Evolutionary conservation across 1,284 basidiomycete species (phyloP).

Genomic region (Marasmius fiardii): DNA sequence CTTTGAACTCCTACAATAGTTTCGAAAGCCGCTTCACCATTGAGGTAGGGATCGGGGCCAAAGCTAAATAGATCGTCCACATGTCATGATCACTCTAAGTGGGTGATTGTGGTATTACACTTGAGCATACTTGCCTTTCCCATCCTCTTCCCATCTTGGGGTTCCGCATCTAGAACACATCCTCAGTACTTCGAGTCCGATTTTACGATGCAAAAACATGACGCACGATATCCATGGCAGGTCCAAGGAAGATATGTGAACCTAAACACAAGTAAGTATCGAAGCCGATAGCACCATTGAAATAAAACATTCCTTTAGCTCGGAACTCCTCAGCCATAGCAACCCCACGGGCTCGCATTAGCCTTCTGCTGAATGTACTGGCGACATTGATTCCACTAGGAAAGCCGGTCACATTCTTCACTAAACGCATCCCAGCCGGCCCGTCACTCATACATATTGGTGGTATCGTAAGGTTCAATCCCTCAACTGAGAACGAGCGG

Average conservation of each 20-base stretch:
- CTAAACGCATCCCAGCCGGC: constrained; percentile 47
- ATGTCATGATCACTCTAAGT: no score
- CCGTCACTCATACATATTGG: constrained; percentile 54
- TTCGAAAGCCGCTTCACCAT: constrained; percentile 60
- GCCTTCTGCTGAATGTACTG: constrained; percentile 50
- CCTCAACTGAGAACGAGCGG: constrained; percentile 23
- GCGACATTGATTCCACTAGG: constrained; percentile 54
- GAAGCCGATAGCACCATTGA: not conserved
- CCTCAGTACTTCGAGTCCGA: not conserved
- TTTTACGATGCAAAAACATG: not conserved
- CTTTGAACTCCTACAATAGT: constrained; percentile 62
- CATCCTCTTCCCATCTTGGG: constrained; percentile 52
- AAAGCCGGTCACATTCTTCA: constrained; percentile 51
- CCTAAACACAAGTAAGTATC: constrained; percentile 17
- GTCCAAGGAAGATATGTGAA: constrained; percentile 12
- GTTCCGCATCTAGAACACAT: constrained; percentile 16
- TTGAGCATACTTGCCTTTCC: constrained; percentile 25
- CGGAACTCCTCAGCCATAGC: constrained; percentile 74
- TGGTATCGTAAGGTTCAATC: constrained; percentile 33
- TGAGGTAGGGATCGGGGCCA: constrained; percentile 64
- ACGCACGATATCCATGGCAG: constrained; percentile 28
- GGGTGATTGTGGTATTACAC: no score
- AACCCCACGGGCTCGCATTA: constrained; percentile 57
- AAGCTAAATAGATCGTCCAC: no score
- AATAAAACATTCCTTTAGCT: constrained; percentile 52